Percentiles rank a stretch among this genome's conserved stretches.
Evolutionary conservation across 306 rosid genomes (phyloP).

Genomic region (Comarum palustre): DNA sequence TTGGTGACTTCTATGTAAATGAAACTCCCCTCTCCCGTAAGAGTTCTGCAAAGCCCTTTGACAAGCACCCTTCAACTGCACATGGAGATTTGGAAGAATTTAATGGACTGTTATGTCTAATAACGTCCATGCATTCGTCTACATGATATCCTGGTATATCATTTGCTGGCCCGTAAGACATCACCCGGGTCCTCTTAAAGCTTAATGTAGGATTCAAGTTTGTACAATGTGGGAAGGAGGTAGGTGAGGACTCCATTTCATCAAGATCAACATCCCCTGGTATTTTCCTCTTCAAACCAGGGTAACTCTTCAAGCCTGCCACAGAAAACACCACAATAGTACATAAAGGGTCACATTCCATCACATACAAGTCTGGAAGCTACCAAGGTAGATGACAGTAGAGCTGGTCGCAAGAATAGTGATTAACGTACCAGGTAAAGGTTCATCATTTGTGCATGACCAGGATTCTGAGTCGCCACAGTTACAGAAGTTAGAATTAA

Average conservation of each 20-base stretch:
- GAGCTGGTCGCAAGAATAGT: background rate
- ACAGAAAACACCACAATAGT: slow-evolving; percentile 25
- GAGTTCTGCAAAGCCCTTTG: slow-evolving; percentile 84
- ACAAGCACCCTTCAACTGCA: slow-evolving; percentile 82
- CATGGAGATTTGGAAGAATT: slow-evolving; percentile 71
- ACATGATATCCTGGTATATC: slow-evolving; percentile 29
- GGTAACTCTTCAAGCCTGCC: slow-evolving; percentile 52
- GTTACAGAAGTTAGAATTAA: slow-evolving; percentile 46
- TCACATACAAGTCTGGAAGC: slow-evolving; percentile 8
- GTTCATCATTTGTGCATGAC: slow-evolving; percentile 47
- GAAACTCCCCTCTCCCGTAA: slow-evolving; percentile 58
- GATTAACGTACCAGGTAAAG: slow-evolving; percentile 58
- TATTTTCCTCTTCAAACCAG: slow-evolving; percentile 76
- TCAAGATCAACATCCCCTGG: slow-evolving; percentile 38
- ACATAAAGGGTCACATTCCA: slow-evolving; percentile 3
- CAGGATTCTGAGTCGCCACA: slow-evolving; percentile 70
- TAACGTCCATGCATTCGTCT: slow-evolving; percentile 48
- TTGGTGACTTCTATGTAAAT: slow-evolving; percentile 32
- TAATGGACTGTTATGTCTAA: slow-evolving; percentile 46
- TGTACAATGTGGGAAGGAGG: slow-evolving; percentile 22
- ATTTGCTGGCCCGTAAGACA: slow-evolving; percentile 24
- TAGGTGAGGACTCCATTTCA: slow-evolving; percentile 37
- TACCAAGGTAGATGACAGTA: background rate
- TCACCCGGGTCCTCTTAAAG: slow-evolving; percentile 47
- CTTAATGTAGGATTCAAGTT: slow-evolving; percentile 31